phyloP scores from a whole-genome alignment of 768 basidiomycete species.

The Tulasnella sp. region DNA sequence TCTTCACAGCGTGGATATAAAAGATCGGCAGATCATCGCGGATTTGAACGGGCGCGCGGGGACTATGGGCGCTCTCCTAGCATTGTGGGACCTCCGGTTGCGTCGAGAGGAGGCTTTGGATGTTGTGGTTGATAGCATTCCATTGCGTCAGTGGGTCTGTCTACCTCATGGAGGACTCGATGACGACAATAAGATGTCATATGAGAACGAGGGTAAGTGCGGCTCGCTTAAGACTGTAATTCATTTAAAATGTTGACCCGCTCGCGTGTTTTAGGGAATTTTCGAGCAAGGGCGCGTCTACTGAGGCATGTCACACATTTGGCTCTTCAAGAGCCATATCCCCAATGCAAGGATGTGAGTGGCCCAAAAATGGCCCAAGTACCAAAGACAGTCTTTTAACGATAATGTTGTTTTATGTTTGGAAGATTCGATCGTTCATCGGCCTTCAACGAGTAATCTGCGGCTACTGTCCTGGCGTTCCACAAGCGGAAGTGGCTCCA shows the following conservation, averaged over 20 bases:
- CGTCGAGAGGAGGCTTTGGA: neutral
- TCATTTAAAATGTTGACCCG: neutral
- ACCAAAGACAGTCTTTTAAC: too few relatives aligned
- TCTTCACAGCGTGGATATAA: neutral
- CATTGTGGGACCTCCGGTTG: neutral
- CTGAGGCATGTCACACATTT: too few relatives aligned
- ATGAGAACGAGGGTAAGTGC: neutral
- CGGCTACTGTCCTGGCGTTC: too few relatives aligned
- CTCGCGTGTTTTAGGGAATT: neutral
- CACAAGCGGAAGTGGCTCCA: too few relatives aligned
- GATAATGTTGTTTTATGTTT: too few relatives aligned
- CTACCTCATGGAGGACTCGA: neutral
- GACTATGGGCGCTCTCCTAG: neutral
- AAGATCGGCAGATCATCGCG: neutral
- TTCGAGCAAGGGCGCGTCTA: too few relatives aligned
- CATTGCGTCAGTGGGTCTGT: neutral
- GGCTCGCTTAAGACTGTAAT: neutral
- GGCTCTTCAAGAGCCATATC: neutral
- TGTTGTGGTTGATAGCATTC: neutral
- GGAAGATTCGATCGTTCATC: too few relatives aligned
- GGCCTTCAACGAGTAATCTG: too few relatives aligned
- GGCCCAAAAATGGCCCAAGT: too few relatives aligned
- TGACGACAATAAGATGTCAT: neutral
- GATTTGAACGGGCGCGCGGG: neutral
- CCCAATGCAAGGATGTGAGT: neutral